Evolutionary conservation across 2,329 filamentous ascomycete species (phyloP), one percentile per base, ranked within the genome.

Genomic region (Myotisia sp.): DNA sequence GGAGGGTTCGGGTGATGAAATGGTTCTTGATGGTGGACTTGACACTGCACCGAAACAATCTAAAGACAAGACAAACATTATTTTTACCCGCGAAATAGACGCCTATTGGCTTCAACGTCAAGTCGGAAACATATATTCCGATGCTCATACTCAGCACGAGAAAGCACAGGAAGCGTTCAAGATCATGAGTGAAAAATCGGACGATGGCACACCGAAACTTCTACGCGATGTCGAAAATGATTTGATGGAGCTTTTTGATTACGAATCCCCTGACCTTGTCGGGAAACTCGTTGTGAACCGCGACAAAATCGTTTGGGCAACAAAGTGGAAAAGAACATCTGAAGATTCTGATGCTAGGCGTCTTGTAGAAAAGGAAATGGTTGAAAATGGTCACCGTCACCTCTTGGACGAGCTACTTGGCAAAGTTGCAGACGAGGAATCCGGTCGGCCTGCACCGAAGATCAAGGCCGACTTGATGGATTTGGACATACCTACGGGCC

Each of bases 221-320:
- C 65, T 95, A 19, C 77, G 87, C 48, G 87, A 98, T 50, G 86
- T 95, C 37, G 90, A 98, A 52, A 98, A 98, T 56, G 90, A 98
- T 42, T 67, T 98, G 38, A 95, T 95, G 81, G 90, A 94, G 49
- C 70, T 98, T 0, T 95, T 98, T 47, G 90, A 98, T 49, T 98
- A 92, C 50, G 87, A 95, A 49, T 81, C 94, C 50, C 84, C 92
- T 41, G 85, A 94, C 43, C 69, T 94, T 36, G 90, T 95, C 17
- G 78, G 83, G 43, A 87, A 84, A 56, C 70, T 98, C 10, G 85
- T 95, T 37, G 74, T 79, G 46, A 98, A 98, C 57, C 74, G 84
- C 37, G 83, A 94, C 49, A 92, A 90, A 63, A 76, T 98, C 37
- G 82, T 93, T 7, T 98, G 92, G 90, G 79, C 92, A 26, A 95